These are phyloP conservation scores for Ceratobasidium sp. DNA, from an alignment of 1,284 basidiomycete genomes.

Conservation along the genomic window DNA sequence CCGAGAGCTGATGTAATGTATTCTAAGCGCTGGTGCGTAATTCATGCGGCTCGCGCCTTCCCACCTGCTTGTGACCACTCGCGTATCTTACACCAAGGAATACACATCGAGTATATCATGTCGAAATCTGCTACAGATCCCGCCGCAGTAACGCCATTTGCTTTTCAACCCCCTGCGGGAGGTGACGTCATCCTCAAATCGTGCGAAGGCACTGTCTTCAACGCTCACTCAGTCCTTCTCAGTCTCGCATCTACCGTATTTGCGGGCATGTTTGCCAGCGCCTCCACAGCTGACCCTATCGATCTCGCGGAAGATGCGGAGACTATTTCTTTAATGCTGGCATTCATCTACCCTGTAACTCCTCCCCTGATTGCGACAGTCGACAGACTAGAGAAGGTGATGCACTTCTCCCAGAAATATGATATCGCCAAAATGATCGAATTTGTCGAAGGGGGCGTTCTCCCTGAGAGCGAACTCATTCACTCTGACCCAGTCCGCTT, in stretches of 20 bases:
- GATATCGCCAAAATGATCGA: too few species aligned
- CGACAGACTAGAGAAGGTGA: not conserved
- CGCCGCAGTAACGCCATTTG: too few species aligned
- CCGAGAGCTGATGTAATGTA: conserved; percentile 7
- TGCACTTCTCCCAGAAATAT: not conserved
- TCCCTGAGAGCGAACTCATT: too few species aligned
- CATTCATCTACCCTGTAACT: conserved; percentile 14
- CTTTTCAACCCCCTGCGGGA: not conserved
- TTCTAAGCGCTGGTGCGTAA: not conserved
- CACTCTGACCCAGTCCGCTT: too few species aligned
- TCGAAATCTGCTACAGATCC: too few species aligned
- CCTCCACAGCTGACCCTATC: not conserved
- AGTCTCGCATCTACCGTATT: conserved; percentile 47
- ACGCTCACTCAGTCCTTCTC: conserved; percentile 46
- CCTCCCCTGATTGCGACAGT: not conserved
- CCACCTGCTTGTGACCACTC: too few species aligned
- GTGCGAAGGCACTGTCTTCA: conserved; percentile 45
- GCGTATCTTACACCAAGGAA: too few species aligned
- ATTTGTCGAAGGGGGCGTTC: too few species aligned
- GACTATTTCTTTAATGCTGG: conserved; percentile 9
- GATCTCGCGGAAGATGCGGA: conserved; percentile 2
- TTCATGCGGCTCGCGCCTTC: too few species aligned
- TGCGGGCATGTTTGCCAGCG: conserved; percentile 46
- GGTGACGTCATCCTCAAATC: conserved; percentile 44
- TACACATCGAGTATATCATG: too few species aligned